A percentile compares a stretch with the other conserved stretches of the same genome.
Conservation (phyloP, 75 land plant genomes). For the Larix kaempferi region DNA sequence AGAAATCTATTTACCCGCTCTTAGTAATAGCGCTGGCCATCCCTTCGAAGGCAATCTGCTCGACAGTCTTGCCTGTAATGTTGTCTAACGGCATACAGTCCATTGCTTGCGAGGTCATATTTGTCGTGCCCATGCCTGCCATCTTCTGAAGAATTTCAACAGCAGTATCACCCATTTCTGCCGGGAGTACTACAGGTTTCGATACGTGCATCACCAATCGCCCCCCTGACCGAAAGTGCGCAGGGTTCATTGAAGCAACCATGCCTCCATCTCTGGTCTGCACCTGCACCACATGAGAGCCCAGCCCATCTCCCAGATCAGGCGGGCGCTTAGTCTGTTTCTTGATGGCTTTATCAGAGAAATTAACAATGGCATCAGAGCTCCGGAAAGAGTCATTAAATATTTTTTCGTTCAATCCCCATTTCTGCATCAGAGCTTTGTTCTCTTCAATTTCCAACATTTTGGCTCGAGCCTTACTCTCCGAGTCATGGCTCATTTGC, state of each 20-base stretch:
- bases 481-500: slow-evolving; percentile 35
- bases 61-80: slow-evolving; percentile 71
- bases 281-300: slow-evolving; percentile 24
- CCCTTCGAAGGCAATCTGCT: slow-evolving; percentile 81
- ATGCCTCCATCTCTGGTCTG: slow-evolving; percentile 82
- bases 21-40: slow-evolving; percentile 59
- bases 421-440: slow-evolving; percentile 83
- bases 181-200: slow-evolving; percentile 59
- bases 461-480: slow-evolving; percentile 55
- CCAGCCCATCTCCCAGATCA: slow-evolving; percentile 74
- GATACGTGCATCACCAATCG: slow-evolving; percentile 82
- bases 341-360: not conserved
- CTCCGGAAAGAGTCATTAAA: slow-evolving; percentile 63
- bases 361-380: not conserved
- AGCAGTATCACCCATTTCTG: slow-evolving; percentile 29
- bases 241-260: slow-evolving; percentile 73
- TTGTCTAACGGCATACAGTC: slow-evolving; percentile 68
- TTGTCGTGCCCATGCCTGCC: slow-evolving; percentile 65
- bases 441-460: slow-evolving; percentile 82
- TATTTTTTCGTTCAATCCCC: slow-evolving; percentile 74
- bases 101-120: slow-evolving; percentile 45
- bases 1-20: not conserved
- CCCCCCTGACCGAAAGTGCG: slow-evolving; percentile 23
- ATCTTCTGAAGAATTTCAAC: slow-evolving; percentile 72
- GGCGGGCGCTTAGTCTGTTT: slow-evolving; percentile 7